Conservation (phyloP, 108 stramenopile genomes). For the Nitzschia palea region DNA sequence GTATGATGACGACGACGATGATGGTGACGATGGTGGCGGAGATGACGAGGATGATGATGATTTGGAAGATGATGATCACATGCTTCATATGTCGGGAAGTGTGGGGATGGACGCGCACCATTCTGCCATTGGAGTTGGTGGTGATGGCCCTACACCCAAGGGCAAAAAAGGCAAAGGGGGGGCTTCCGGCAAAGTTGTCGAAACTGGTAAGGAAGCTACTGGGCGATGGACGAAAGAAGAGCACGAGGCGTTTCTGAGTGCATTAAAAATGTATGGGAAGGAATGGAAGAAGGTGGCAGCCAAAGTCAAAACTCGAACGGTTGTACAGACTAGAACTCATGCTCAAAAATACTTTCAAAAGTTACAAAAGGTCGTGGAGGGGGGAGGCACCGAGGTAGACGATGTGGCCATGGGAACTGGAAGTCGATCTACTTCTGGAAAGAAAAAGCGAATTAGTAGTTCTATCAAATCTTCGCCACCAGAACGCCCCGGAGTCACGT, state of each 20-base stretch:
- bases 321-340: conserved; percentile 98
- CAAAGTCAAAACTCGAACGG: conserved; percentile 92
- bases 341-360: conserved; percentile 99
- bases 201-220: conserved; percentile 78
- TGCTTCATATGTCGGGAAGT: conserved; percentile 3
- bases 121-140: not conserved
- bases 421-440: conserved; percentile 13
- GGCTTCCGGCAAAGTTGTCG: conserved; percentile 63
- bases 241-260: conserved; percentile 89
- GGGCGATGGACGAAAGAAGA: conserved; percentile 91
- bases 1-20: not conserved
- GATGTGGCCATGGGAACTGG: conserved; percentile 28
- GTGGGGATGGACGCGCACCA: not conserved
- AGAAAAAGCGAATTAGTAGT: conserved; percentile 22
- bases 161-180: not conserved
- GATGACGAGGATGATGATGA: conserved; percentile 3
- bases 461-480: not conserved
- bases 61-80: conserved; percentile 6
- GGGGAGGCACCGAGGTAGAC: conserved; percentile 22
- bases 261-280: conserved; percentile 86
- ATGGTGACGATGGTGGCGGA: conserved; percentile 2
- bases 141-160: not conserved
- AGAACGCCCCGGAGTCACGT: not conserved
- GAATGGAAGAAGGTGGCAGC: conserved; percentile 95
- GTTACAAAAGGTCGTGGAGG: conserved; percentile 68